Evolutionary conservation across 768 basidiomycete genomes (phyloP).

Genomic region (Calocera viscosa): DNA sequence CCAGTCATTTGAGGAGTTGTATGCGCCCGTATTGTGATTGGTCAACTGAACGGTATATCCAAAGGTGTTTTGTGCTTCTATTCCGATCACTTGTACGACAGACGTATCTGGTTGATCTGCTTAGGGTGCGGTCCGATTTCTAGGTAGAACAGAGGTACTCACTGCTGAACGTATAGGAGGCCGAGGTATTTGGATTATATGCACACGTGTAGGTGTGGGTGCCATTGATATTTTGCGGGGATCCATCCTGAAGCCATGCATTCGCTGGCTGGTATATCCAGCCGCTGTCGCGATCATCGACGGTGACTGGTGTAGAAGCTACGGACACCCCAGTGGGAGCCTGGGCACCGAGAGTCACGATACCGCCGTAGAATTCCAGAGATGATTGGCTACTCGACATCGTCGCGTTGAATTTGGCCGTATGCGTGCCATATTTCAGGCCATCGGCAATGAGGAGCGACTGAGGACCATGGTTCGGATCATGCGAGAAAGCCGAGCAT

Average conservation of each 20-base stretch:
- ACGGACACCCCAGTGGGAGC: background rate
- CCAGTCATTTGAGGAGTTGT: background rate
- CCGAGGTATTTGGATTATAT: background rate
- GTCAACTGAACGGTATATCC: constrained; percentile 1
- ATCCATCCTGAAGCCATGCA: background rate
- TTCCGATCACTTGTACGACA: constrained; percentile 2
- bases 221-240: background rate
- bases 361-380: background rate
- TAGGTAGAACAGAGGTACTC: background rate
- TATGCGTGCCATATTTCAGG: background rate
- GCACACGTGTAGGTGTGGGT: background rate
- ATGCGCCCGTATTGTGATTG: background rate
- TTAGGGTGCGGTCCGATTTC: background rate
- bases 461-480: background rate
- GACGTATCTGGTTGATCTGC: background rate
- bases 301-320: background rate
- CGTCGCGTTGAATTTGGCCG: background rate
- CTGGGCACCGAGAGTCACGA: background rate
- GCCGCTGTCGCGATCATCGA: background rate
- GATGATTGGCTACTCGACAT: background rate
- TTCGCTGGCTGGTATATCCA: background rate
- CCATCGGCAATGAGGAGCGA: background rate
- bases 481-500: background rate
- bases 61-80: constrained; percentile 1
- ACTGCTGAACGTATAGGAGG: background rate